These are phyloP conservation scores for Pyrus communis DNA, from an alignment of 306 rosid species.

Conservation along the genomic window DNA sequence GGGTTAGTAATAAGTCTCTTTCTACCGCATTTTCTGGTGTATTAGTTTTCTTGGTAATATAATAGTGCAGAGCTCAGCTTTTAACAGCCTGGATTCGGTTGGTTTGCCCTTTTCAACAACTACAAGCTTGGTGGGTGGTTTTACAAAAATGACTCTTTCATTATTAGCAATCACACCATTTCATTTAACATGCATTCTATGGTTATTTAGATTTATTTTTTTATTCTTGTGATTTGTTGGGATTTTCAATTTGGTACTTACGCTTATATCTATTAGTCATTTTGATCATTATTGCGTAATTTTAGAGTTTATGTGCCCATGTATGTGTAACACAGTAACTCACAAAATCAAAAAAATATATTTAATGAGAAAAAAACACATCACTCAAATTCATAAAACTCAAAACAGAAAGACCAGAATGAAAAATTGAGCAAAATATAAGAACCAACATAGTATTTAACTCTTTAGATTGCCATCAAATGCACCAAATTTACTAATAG, in stretches of 20 bases:
- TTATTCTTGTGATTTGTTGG: background rate
- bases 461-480: background rate
- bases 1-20: constrained; percentile 29
- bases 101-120: constrained; percentile 32
- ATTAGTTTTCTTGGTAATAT: background rate
- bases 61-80: background rate
- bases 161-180: background rate
- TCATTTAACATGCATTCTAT: background rate
- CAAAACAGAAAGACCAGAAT: background rate
- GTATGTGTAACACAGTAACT: too few relatives aligned
- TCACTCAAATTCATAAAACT: background rate
- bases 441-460: background rate
- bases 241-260: background rate
- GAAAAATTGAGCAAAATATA: background rate
- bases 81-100: constrained; percentile 18
- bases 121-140: constrained; percentile 14
- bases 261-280: background rate
- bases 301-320: too few relatives aligned
- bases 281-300: too few relatives aligned
- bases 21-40: constrained; percentile 13
- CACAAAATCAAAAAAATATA: background rate
- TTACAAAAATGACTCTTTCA: constrained; percentile 17
- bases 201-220: too few relatives aligned
- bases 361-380: background rate
- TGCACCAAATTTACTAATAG: background rate